Conservation (phyloP, 805 yeast species). For the Komagataella pastoris region DNA sequence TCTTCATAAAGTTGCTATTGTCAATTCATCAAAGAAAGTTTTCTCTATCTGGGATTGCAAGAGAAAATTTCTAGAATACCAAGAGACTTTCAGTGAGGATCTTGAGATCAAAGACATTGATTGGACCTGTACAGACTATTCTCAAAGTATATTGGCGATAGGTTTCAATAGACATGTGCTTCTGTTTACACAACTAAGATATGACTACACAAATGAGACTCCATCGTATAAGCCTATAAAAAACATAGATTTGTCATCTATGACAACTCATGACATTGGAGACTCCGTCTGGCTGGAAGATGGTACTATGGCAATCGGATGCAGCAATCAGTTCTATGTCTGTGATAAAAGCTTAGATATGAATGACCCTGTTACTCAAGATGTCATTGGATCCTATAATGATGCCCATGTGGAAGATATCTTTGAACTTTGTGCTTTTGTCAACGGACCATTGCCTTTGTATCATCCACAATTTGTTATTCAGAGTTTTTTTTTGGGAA, state of each 20-base stretch:
- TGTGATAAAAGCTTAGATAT: constrained; percentile 56
- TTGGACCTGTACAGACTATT: constrained; percentile 65
- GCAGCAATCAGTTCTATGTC: constrained; percentile 82
- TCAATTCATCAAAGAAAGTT: constrained; percentile 34
- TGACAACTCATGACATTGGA: constrained; percentile 73
- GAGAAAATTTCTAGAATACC: constrained; percentile 53
- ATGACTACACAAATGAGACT: constrained; percentile 72
- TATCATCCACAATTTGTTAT: constrained; percentile 85
- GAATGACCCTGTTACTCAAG: constrained; percentile 33
- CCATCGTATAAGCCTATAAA: constrained; percentile 73
- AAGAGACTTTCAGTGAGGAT: constrained; percentile 23
- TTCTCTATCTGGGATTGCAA: constrained; percentile 74
- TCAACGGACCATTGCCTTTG: constrained; percentile 82
- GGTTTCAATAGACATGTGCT: constrained; percentile 57
- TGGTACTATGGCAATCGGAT: constrained; percentile 70
- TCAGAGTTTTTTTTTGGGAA: constrained; percentile 57
- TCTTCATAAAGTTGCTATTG: constrained; percentile 61
- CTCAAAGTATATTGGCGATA: constrained; percentile 65
- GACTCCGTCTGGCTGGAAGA: constrained; percentile 80
- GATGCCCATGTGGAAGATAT: constrained; percentile 24
- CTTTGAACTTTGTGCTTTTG: constrained; percentile 56
- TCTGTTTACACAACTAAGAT: constrained; percentile 70
- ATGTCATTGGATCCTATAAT: constrained; percentile 44
- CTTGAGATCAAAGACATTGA: constrained; percentile 55
- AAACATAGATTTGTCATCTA: constrained; percentile 53